phyloP scores from a whole-genome alignment of 768 basidiomycete genomes.

The Chalciporus pseudorubinellus region DNA sequence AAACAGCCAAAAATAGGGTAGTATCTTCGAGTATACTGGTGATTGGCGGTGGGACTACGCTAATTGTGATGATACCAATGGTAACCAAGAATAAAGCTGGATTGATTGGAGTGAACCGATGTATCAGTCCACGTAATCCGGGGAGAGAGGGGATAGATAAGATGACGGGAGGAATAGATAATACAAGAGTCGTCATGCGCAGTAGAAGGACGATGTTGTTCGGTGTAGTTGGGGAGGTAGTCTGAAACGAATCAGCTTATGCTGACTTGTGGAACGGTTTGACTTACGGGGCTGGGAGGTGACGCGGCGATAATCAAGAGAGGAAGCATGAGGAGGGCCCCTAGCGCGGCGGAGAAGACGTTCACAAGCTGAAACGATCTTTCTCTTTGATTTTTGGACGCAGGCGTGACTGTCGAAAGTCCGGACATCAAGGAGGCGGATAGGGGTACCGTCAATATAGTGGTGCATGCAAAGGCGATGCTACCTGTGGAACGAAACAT shows the following conservation, averaged over 20 bases:
- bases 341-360: constrained; percentile 46
- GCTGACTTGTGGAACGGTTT: constrained; percentile 22
- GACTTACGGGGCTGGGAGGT: constrained; percentile 40
- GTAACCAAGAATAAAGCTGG: constrained; percentile 45
- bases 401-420: constrained; percentile 1
- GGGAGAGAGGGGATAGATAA: constrained; percentile 55
- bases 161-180: constrained; percentile 59
- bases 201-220: constrained; percentile 34
- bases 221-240: constrained; percentile 5
- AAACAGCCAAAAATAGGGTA: constrained; percentile 49
- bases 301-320: constrained; percentile 53
- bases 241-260: constrained; percentile 10
- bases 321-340: constrained; percentile 53
- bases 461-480: constrained; percentile 62
- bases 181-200: constrained; percentile 50
- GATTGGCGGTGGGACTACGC: constrained; percentile 43
- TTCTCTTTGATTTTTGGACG: constrained; percentile 42
- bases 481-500: constrained; percentile 39
- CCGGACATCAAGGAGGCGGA: constrained; percentile 57
- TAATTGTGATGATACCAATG: constrained; percentile 41
- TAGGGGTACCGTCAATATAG: constrained; percentile 61
- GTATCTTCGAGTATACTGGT: constrained; percentile 44
- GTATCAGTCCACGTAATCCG: constrained; percentile 39
- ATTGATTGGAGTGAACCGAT: constrained; percentile 40
- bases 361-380: constrained; percentile 62